Evolutionary conservation across 2,329 filamentous ascomycete species (phyloP), one percentile per base, ranked within the genome.

Genomic region (Coleophoma eucalyptorum): DNA sequence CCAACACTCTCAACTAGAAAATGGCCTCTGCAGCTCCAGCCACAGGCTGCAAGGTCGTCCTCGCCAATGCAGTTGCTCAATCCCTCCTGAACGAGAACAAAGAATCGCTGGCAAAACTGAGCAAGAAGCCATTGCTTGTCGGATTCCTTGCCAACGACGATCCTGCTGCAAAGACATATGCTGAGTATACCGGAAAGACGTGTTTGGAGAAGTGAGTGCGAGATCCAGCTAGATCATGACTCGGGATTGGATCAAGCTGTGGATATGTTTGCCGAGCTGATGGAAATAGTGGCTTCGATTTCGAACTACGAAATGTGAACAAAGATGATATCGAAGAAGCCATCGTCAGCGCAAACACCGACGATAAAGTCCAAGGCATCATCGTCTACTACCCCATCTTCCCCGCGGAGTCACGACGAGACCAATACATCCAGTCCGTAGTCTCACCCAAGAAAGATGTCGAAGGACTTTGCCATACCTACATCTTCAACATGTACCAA

Each of bases 401-500:
- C 69, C 78, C 79, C 15, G 74, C 76, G 71, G 88, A 91, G 73
- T 87, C 86, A 48, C 80, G 83, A 26, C 90, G 96, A 70, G 94
- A 99, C 71, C 88, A 89, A 69, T 97, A 97, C 70, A 84, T 99
- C 58, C 93, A 97, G 73, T 92, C 97, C 73, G 90, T 95, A 3
- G 91, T 97, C 50, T 85, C 90, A 50, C 80, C 96, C 41, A 74
- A 81, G 69, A 97, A 99, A 72, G 94, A 99, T 65, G 93, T 99
- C 58, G 94, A 99, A 71, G 94, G 94, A 34, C 83, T 99, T 52
- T 90, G 87, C 62, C 93, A 97, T 72, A 86, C 86, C 66, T 92
- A 97, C 73, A 87, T 97, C 65, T 92, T 93, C 81, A 99, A 99
- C 80, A 97, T 99, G 92, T 99, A 97, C 74, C 89, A 97, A 77